A percentile compares a stretch with the other conserved stretches of the same genome.
phyloP scores from a whole-genome alignment of 345 rosid genomes.

The Populus pruinosa region DNA sequence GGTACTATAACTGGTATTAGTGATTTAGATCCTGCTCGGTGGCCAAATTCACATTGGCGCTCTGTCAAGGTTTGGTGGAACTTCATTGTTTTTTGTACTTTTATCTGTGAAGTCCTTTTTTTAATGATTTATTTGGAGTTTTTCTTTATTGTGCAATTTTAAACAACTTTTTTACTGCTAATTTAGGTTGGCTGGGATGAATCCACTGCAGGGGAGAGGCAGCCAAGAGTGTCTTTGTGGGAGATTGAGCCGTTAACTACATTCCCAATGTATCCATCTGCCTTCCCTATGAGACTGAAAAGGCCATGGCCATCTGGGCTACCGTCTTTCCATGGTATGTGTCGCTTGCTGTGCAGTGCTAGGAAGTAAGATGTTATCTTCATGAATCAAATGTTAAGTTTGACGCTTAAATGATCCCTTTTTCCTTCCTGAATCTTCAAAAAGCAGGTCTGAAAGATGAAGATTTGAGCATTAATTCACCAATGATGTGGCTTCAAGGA shows the following conservation, averaged over 20 bases:
- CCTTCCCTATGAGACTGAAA: neutral
- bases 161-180: neutral
- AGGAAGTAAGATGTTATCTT: neutral
- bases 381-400: neutral
- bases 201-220: conserved; percentile 1
- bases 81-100: neutral
- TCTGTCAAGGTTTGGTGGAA: conserved; percentile 7
- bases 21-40: conserved; percentile 62
- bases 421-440: neutral
- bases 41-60: conserved; percentile 81
- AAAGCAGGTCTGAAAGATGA: neutral
- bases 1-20: conserved; percentile 73
- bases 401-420: neutral
- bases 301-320: conserved; percentile 1
- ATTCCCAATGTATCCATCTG: neutral
- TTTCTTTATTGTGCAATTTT: neutral
- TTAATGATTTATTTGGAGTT: neutral
- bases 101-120: neutral
- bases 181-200: conserved; percentile 1
- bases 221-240: neutral
- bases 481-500: neutral
- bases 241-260: neutral
- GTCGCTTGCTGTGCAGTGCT: neutral
- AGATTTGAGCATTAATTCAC: neutral
- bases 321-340: neutral